phyloP scores from a whole-genome alignment of 441 rosid species.

The Eruca vesicaria region DNA sequence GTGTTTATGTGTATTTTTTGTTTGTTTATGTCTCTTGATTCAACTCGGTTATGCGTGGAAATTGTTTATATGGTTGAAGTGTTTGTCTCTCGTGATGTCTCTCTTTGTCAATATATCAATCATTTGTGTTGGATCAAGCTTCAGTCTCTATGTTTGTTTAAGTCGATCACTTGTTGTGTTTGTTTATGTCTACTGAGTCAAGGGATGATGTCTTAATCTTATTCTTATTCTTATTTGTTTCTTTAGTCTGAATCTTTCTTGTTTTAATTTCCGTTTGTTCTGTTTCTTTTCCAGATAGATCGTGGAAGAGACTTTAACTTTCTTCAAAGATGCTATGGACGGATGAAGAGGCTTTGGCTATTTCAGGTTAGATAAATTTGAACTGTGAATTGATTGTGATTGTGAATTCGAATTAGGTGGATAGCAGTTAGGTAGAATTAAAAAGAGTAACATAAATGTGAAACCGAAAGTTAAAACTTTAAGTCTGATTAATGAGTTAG shows the following conservation, averaged over 20 bases:
- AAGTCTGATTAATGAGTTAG: background rate
- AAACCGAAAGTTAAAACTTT: background rate
- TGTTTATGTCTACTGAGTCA: no score
- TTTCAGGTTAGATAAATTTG: background rate
- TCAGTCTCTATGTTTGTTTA: no score
- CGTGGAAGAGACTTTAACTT: background rate
- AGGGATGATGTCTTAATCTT: no score
- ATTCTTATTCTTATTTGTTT: background rate
- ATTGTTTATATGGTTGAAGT: no score
- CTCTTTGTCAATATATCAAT: no score
- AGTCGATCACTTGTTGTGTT: no score
- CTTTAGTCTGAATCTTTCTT: background rate
- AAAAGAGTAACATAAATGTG: background rate
- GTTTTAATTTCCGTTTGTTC: background rate
- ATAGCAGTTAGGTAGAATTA: background rate
- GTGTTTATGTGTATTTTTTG: background rate
- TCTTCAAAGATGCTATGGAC: background rate
- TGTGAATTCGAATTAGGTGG: background rate
- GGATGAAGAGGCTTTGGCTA: background rate
- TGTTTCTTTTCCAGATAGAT: background rate
- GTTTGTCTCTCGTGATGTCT: no score
- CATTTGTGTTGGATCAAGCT: no score
- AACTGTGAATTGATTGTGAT: background rate
- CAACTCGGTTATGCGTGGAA: no score
- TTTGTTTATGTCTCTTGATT: background rate